phyloP scores from a whole-genome alignment of 2,329 filamentous ascomycete species.

The Hypocrella siamensis region DNA sequence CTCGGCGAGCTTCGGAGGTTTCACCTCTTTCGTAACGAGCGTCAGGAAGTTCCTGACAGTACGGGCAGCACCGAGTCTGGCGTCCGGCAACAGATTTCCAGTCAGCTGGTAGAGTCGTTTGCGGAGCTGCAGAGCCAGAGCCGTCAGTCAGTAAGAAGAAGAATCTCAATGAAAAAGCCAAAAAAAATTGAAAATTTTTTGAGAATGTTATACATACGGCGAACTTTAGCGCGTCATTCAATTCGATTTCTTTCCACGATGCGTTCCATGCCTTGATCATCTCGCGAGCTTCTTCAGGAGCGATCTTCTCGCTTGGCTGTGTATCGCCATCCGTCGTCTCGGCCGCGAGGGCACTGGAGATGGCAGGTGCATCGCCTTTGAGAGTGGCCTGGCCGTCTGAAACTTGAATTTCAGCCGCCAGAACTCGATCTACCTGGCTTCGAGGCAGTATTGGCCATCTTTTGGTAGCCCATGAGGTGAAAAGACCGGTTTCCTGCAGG shows the following conservation, averaged over 20 bases:
- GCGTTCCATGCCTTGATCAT: conserved; percentile 30
- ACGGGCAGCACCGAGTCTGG: conserved; percentile 39
- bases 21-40: conserved; percentile 35
- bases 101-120: conserved; percentile 73
- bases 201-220: conserved; percentile 37
- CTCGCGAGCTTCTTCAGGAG: conserved; percentile 23
- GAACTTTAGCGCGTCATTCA: conserved; percentile 54
- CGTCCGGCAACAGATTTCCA: conserved; percentile 61
- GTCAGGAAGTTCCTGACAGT: conserved; percentile 40
- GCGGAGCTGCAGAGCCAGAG: conserved; percentile 40
- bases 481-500: conserved; percentile 17
- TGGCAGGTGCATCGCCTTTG: conserved; percentile 17
- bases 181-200: background rate
- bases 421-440: conserved; percentile 17
- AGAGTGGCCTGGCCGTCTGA: conserved; percentile 24
- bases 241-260: conserved; percentile 40
- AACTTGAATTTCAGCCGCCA: conserved; percentile 22
- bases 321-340: conserved; percentile 10
- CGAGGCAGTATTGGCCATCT: conserved; percentile 17
- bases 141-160: conserved; percentile 1
- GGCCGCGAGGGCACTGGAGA: conserved; percentile 17
- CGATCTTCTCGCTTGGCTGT: conserved; percentile 9
- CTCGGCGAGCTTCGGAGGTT: conserved; percentile 47
- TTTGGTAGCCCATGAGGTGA: conserved; percentile 15
- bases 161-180: background rate